A percentile compares a stretch with the other conserved stretches of the same genome.
Evolutionary conservation across 176 grass and related monocot genomes (phyloP).

Genomic region (Triticum urartu): DNA sequence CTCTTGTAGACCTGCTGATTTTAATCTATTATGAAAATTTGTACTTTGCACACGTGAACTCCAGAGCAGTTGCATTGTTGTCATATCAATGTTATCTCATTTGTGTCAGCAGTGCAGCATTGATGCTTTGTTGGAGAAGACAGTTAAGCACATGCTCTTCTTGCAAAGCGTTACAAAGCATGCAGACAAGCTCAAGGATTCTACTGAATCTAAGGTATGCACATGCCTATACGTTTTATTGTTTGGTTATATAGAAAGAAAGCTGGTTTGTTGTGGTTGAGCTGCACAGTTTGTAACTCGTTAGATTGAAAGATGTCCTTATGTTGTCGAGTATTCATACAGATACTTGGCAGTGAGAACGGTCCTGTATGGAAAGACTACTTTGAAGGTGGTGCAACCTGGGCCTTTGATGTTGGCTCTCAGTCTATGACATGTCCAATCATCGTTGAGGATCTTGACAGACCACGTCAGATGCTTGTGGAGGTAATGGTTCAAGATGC

Average conservation of each 20-base stretch:
- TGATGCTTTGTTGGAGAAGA: slow-evolving; percentile 83
- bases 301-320: slow-evolving; percentile 15
- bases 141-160: slow-evolving; percentile 91
- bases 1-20: slow-evolving; percentile 18
- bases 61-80: slow-evolving; percentile 1
- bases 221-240: slow-evolving; percentile 9
- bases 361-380: slow-evolving; percentile 77
- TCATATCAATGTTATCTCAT: slow-evolving; percentile 28
- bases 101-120: slow-evolving; percentile 70
- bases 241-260: slow-evolving; percentile 9
- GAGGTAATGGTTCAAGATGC: slow-evolving; percentile 46
- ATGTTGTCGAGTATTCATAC: slow-evolving; percentile 1
- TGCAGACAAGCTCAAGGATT: slow-evolving; percentile 75
- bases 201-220: slow-evolving; percentile 64
- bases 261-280: background rate
- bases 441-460: slow-evolving; percentile 77
- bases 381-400: slow-evolving; percentile 79
- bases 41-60: background rate
- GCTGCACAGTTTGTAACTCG: background rate
- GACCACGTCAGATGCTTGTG: slow-evolving; percentile 77
- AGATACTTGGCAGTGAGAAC: slow-evolving; percentile 61
- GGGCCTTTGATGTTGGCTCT: slow-evolving; percentile 84
- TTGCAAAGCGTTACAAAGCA: slow-evolving; percentile 78
- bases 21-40: slow-evolving; percentile 25
- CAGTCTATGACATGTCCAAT: slow-evolving; percentile 80